Evolutionary conservation across 345 rosid genomes (phyloP).

Genomic region (Populus euphratica): DNA sequence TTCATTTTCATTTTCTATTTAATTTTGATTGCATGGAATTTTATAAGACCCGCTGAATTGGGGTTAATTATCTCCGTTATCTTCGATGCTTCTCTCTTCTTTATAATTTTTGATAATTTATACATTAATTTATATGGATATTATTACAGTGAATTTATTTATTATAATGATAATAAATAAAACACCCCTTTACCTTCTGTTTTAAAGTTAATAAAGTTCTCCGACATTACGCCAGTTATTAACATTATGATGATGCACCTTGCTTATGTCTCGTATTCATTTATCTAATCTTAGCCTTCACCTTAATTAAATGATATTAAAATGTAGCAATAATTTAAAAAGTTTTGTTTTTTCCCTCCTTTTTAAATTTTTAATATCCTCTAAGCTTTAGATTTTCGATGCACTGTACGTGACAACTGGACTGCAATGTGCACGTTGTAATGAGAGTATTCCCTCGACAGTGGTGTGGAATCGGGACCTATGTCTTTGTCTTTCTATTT

Average conservation of each 20-base stretch:
- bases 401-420: neutral
- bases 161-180: too few species aligned
- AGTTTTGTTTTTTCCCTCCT: neutral
- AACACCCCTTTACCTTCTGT: too few species aligned
- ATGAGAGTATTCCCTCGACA: neutral
- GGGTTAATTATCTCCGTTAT: neutral
- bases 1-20: neutral
- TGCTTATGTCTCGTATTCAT: too few species aligned
- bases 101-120: neutral
- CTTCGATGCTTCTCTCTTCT: neutral
- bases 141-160: too few species aligned
- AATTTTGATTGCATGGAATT: neutral
- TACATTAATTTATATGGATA: neutral
- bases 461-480: neutral
- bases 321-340: neutral
- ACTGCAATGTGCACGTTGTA: too few species aligned
- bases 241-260: too few species aligned
- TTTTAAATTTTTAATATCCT: neutral
- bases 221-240: too few species aligned
- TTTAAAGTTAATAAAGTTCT: too few species aligned
- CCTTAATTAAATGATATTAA: too few species aligned
- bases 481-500: too few species aligned
- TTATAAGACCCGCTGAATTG: neutral
- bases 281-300: too few species aligned
- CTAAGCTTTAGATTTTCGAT: neutral